phyloP scores from a whole-genome alignment of 148 eudicot species.

The Fagopyrum esculentum region DNA sequence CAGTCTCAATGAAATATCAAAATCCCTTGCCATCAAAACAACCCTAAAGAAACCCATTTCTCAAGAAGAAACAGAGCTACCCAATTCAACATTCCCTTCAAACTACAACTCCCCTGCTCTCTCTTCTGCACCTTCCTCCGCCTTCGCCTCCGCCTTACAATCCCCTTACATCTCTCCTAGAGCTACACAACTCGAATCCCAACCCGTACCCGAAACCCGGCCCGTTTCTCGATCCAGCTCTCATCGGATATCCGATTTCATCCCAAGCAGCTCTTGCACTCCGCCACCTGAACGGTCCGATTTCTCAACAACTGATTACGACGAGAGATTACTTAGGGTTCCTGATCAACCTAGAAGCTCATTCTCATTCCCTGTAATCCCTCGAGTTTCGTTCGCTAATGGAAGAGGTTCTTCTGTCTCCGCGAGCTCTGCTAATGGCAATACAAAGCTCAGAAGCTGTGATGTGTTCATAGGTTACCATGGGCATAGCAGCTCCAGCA shows the following conservation, averaged over 20 bases:
- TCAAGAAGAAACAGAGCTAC: background rate
- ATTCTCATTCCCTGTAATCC: conserved; percentile 13
- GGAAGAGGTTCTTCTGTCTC: conserved; percentile 1
- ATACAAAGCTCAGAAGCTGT: conserved; percentile 71
- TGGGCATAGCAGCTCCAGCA: conserved; percentile 53
- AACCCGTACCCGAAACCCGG: background rate
- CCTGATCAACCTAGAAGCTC: conserved; percentile 1
- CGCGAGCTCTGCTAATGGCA: conserved; percentile 12
- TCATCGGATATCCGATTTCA: conserved; percentile 10
- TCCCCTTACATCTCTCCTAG: conserved; percentile 16
- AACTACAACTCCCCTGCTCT: conserved; percentile 13
- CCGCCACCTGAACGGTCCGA: conserved; percentile 13
- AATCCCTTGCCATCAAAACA: conserved; percentile 4
- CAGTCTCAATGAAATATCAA: background rate
- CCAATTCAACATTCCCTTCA: background rate
- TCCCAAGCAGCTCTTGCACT: conserved; percentile 12
- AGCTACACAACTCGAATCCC: background rate
- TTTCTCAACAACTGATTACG: conserved; percentile 1
- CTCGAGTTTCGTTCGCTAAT: conserved; percentile 9
- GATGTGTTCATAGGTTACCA: conserved; percentile 81
- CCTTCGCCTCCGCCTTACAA: conserved; percentile 15
- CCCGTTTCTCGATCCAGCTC: conserved; percentile 9
- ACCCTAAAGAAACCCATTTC: background rate
- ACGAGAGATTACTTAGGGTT: background rate
- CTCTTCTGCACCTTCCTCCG: conserved; percentile 6